Conservation (phyloP, 208 protist species). For the Vickermania spadyakhi region DNA sequence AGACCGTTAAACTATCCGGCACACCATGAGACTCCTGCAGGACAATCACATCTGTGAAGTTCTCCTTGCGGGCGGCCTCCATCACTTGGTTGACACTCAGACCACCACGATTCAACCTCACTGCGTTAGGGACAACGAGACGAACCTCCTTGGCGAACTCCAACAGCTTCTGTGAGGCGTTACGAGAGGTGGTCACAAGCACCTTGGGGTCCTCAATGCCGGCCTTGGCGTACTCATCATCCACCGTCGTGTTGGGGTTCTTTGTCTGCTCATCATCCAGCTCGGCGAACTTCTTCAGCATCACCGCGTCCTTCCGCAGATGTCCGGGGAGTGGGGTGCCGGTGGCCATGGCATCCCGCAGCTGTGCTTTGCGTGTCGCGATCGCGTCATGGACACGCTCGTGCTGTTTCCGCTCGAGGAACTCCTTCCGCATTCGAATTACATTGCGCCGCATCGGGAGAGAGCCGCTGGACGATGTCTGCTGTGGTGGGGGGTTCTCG, state of each 20-base stretch:
- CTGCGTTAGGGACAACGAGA: constrained; percentile 97
- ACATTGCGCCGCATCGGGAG: constrained; percentile 83
- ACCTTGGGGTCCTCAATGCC: constrained; percentile 96
- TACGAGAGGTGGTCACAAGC: constrained; percentile 97
- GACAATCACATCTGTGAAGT: constrained; percentile 98
- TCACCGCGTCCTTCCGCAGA: constrained; percentile 72
- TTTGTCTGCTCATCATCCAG: constrained; percentile 81
- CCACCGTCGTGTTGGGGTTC: constrained; percentile 61
- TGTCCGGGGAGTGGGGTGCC: constrained; percentile 75
- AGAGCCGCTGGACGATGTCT: background rate
- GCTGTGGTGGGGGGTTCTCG: background rate
- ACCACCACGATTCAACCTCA: constrained; percentile 97
- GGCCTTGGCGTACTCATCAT: constrained; percentile 97
- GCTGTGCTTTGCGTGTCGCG: constrained; percentile 64
- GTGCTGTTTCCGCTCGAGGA: constrained; percentile 71
- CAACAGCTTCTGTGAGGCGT: constrained; percentile 93
- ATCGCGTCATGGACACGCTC: constrained; percentile 80
- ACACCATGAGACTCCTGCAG: constrained; percentile 98
- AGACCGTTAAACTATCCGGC: constrained; percentile 96
- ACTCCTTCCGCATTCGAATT: constrained; percentile 79
- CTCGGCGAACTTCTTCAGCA: constrained; percentile 83
- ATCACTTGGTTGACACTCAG: constrained; percentile 93
- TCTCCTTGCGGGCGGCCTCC: constrained; percentile 86
- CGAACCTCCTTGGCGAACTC: constrained; percentile 99
- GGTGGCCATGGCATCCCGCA: constrained; percentile 68